These are phyloP conservation scores for Fereydounia khargensis DNA, from an alignment of 1,284 basidiomycete species.

Conservation along the genomic window DNA sequence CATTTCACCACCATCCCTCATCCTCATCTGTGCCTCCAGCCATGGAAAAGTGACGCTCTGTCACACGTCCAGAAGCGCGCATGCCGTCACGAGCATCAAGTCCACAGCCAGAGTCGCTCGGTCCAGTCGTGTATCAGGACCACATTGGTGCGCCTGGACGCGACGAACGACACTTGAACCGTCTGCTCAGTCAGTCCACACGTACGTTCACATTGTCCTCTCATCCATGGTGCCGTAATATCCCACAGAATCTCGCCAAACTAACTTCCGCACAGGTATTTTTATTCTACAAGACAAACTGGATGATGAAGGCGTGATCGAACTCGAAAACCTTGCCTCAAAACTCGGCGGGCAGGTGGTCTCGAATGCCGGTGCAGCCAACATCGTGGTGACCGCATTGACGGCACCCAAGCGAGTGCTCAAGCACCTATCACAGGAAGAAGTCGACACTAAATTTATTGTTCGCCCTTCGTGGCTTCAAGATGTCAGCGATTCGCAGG, in stretches of 20 bases:
- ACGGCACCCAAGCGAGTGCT: slow-evolving; percentile 22
- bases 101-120: no score
- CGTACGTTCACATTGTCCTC: neutral
- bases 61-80: no score
- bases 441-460: slow-evolving; percentile 18
- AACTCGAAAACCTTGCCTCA: slow-evolving; percentile 6
- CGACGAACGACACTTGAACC: slow-evolving; percentile 3
- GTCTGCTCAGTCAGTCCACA: slow-evolving; percentile 6
- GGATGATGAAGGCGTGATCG: neutral
- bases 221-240: neutral
- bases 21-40: no score
- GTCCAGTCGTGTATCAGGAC: slow-evolving; percentile 8
- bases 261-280: slow-evolving; percentile 18
- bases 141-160: slow-evolving; percentile 11
- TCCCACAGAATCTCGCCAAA: slow-evolving; percentile 1
- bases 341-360: slow-evolving; percentile 26
- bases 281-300: slow-evolving; percentile 27
- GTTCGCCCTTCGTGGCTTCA: slow-evolving; percentile 19
- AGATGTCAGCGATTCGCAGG: slow-evolving; percentile 3
- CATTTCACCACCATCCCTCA: no score
- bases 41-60: no score
- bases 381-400: slow-evolving; percentile 20
- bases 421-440: slow-evolving; percentile 12
- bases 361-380: slow-evolving; percentile 4
- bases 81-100: no score